Base-by-base conservation (phyloP, 345 rosid genomes). In the Raphanus raphanistrum region DNA sequence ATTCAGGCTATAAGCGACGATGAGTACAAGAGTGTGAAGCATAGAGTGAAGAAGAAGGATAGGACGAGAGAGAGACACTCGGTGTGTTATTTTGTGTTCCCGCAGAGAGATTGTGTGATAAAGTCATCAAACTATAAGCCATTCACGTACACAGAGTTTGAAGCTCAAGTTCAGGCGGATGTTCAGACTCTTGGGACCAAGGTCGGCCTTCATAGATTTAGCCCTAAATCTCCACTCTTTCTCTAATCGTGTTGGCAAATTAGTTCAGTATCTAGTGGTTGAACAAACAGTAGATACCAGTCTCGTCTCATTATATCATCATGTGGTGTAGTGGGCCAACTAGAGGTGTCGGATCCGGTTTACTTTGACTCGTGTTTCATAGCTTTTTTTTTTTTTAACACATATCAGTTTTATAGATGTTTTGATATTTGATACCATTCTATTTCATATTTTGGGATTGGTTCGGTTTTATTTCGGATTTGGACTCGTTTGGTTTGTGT, bases 21-120 rank as follows among this genome's bases (percentile, higher is more conserved):
- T 26, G 79, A 82, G 41, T 92, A 83, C 79, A 71, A 36, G 76
- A 92, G 98, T 61, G 91, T 81, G 71, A 82, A 45, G 10, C 97
- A 92, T 75, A 87, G 89, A 66, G 98, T 90, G 79, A 84, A 73
- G 74, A 81, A 76, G 75, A 85, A 76, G 72, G 58, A 63, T 27
- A 67, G 3, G 54, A 9, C 74, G 1, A 59, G 69, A 50, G 92
- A 94, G 45, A 76, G 98, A 75, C 67, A 82, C 35, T 94, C 98
- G 2, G 70, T 92, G 3, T 87, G 98, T 75, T 94, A 94, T 74
- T 94, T 92, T 15, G 92, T 90, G 66, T 94, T 89, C 72, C 97
- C 97, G 6, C 75, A 57, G 0, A 86, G 86, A 43, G 92, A 72
- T 12, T 13, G 72, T 29, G 87, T 87, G 68, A 86, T 94, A 10